A percentile compares a stretch with the other conserved stretches of the same genome.
Evolutionary conservation across 305 asterid species (phyloP).

Genomic region (Fraxinus albicans): DNA sequence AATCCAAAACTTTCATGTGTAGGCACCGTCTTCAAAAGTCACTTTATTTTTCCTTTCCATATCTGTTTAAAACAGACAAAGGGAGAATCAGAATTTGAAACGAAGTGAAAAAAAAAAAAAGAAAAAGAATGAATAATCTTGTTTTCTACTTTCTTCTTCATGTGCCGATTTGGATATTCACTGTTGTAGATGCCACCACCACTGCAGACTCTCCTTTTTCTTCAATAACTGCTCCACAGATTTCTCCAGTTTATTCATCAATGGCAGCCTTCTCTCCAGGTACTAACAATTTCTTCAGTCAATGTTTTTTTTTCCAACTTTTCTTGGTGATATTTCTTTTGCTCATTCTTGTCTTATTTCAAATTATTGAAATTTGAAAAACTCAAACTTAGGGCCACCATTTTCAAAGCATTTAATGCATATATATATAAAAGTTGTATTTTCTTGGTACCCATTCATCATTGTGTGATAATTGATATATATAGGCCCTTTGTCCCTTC

Average conservation of each 20-base stretch:
- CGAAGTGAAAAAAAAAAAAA: background rate
- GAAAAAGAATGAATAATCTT: constrained; percentile 3
- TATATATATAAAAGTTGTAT: background rate
- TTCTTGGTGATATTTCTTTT: background rate
- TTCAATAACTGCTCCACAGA: constrained; percentile 21
- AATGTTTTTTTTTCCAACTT: background rate
- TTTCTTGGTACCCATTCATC: background rate
- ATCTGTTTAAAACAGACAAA: background rate
- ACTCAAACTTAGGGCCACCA: constrained; percentile 6
- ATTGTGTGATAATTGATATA: background rate
- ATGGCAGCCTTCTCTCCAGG: constrained; percentile 42
- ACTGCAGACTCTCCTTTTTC: constrained; percentile 22
- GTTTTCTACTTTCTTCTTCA: constrained; percentile 10
- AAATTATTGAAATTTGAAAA: background rate
- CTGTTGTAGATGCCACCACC: constrained; percentile 13
- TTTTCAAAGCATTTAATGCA: constrained; percentile 24
- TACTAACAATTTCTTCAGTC: constrained; percentile 3
- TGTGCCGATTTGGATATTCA: constrained; percentile 19
- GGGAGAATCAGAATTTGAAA: background rate
- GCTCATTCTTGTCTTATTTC: constrained; percentile 1
- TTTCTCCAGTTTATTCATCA: constrained; percentile 25
- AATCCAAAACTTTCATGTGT: background rate
- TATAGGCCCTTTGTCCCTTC: background rate
- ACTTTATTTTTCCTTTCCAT: background rate
- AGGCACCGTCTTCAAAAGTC: background rate